Conservation (phyloP, 768 basidiomycete genomes). For the Mycena albidolilacea region DNA sequence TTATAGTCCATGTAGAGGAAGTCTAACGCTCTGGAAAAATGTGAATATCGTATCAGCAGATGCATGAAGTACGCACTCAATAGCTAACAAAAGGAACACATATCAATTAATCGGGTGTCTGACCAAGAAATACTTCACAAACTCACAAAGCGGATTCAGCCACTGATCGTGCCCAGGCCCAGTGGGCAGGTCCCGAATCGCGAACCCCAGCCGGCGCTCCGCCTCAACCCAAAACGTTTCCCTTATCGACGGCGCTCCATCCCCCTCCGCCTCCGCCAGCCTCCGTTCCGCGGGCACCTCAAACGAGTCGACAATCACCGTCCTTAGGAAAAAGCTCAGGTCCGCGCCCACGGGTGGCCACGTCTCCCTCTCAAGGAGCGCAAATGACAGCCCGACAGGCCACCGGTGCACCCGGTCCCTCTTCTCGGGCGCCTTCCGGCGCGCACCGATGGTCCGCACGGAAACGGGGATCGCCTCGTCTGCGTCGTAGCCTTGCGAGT, state of each 20-base stretch:
- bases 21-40: constrained; percentile 77
- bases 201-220: constrained; percentile 86
- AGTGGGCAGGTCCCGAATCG: constrained; percentile 79
- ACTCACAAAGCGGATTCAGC: constrained; percentile 87
- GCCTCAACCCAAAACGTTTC: constrained; percentile 67
- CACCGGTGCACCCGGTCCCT: constrained; percentile 56
- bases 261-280: constrained; percentile 40
- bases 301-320: constrained; percentile 88
- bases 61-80: constrained; percentile 58
- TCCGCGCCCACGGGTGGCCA: constrained; percentile 94
- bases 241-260: constrained; percentile 40
- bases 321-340: constrained; percentile 85
- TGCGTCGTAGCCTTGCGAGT: constrained; percentile 67
- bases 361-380: constrained; percentile 77
- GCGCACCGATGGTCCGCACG: constrained; percentile 31
- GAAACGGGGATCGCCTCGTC: constrained; percentile 43
- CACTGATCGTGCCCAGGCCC: constrained; percentile 81
- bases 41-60: not conserved
- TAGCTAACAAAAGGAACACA: constrained; percentile 48
- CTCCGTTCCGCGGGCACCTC: constrained; percentile 47
- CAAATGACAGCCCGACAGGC: constrained; percentile 82
- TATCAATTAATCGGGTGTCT: not conserved
- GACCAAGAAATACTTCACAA: not conserved
- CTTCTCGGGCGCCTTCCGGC: constrained; percentile 48
- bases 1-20: constrained; percentile 94